Base-by-base conservation (phyloP, 306 rosid genomes). In the Casuarina equisetifolia region DNA sequence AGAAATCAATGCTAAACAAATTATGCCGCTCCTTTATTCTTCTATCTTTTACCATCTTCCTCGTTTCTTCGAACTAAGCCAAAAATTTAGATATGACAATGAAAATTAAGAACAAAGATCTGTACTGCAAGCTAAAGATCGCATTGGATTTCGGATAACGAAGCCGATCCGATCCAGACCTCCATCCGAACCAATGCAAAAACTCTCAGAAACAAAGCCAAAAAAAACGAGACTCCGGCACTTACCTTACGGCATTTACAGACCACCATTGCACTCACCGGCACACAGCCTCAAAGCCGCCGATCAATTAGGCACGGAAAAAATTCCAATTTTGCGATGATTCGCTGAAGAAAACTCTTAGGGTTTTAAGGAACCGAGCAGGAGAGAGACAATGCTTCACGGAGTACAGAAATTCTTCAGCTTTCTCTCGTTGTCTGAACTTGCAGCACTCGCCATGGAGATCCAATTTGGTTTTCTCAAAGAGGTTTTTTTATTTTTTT, bases 161-260 rank as follows among this genome's bases (percentile, higher is more conserved):
- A 76, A 46, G 39, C 74, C 79, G 82, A 84, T 83, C 90, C 81
- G 89, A 91, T 90, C 96, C 74, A 79, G 74, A 86, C 32, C 63
- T 75, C 52, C 76, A 78, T 74, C 75, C 35, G 32, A 70, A 85
- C 80, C 76, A 80, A 68, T 19, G 48, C 73, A 62, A 68, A 42
- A 62, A 44, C 15, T n/a, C 79, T 25, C 53, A 62, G 20, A 67
- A 7, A 50, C 2, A 40, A 36, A 39, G 72, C 49, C 64, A 12
- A 0, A n/a, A 13, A 20, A 67, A 69, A 20, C 48, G 73, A 74
- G 81, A 72, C 51, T 20, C 42, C 44, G 25, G 3, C 75, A 69
- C 69, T 16, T 43, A 95, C 99, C 97, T 95, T 95, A 84, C 97
- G 97, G 91, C 99, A 95, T 90, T 92, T 95, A 94, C 99, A 95